Evolutionary conservation across 1,139 yeast species (phyloP), one percentile per base, ranked within the genome.

Genomic region (Blastobotrys elegans): DNA sequence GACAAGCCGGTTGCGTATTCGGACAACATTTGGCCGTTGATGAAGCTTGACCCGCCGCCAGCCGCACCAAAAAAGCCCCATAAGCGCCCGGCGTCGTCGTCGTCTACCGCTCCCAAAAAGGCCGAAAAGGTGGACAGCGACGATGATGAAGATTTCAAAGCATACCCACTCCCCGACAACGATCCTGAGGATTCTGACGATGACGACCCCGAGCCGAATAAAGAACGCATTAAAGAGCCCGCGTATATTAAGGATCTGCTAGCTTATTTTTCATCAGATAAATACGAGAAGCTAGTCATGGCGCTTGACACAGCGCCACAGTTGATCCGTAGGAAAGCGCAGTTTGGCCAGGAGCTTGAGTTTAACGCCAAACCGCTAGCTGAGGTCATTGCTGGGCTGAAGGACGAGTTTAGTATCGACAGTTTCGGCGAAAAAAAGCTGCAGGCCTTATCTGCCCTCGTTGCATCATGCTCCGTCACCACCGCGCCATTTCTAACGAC

Each of bases 201-300:
- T 21, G 79, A 74, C 33, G 78, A 74, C 48, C 77, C 76, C 1
- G 65, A 75, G 2, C 66, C 72, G 3, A 29, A 43, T 16, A 11
- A 24, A 13, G 22, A n/a, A 5, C 21, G 24, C 7, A 8, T 30
- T 6, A 21, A 34, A 11, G 18, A 17, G 8, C 90, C 90, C 0
- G 71, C 82, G 1, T 84, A 82, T 56, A 68, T 84, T 26, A 77
- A 78, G 51, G 86, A 81, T 44, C 64, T 84, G n/a, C 54, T 82
- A n/a, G 66, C 67, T 8, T 84, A 82, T 54, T 61, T 84, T 14
- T 59, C 62, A 10, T 60, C 60, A 0, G 82, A 79, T 46, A 76
- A 82, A 0, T 76, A 70, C 55, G 82, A 78, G 31, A 80, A 77
- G 67, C 72, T 70, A 30, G 61, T 66, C 35, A 50, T 73, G 8